These are phyloP conservation scores for Pulicaria dysenterica DNA, from an alignment of 129 eudicot genomes.

Conservation along the genomic window DNA sequence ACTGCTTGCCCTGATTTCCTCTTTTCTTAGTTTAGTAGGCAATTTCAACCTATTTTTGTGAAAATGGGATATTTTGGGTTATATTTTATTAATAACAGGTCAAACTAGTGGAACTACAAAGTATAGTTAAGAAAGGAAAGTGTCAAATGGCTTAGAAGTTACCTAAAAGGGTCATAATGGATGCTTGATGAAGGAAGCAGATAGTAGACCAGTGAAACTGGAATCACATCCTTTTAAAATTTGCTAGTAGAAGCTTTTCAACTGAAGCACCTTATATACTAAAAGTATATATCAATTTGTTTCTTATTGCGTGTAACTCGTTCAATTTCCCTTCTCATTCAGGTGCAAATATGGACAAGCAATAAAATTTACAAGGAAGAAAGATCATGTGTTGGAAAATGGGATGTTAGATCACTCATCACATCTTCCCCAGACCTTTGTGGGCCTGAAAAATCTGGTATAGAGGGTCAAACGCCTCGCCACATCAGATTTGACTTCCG, in stretches of 20 bases:
- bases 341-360: conserved; percentile 95
- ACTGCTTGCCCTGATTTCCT: no score
- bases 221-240: no score
- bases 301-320: neutral
- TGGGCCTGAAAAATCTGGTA: conserved; percentile 60
- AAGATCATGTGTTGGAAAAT: conserved; percentile 80
- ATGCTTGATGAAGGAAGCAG: no score
- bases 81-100: no score
- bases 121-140: no score
- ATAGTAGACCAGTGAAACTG: no score
- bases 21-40: no score
- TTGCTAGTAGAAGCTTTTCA: neutral
- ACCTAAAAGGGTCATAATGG: no score
- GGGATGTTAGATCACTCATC: conserved; percentile 69
- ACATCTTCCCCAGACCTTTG: conserved; percentile 69
- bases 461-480: conserved; percentile 51
- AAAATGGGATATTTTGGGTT: no score
- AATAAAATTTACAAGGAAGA: conserved; percentile 77
- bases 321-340: neutral
- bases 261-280: neutral
- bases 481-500: conserved; percentile 70
- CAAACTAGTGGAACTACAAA: no score
- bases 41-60: no score
- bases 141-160: no score
- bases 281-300: neutral